phyloP scores from a whole-genome alignment of 176 grass and related monocot species.

The barley (Hordeum vulgare) region MorexV3_pseudomolecules_assembly NC_058519.1:607161857-607162356 shows the following conservation, averaged over 20 bases:
- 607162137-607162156: slow-evolving; percentile 49
- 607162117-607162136: slow-evolving; percentile 39
- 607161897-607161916: slow-evolving; percentile 65
- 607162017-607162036: not conserved
- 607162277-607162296: slow-evolving; percentile 49
- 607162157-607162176: slow-evolving; percentile 51
- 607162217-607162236: slow-evolving; percentile 37
- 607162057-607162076: not conserved
- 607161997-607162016: no score
- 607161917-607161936: slow-evolving; percentile 29
- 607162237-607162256: slow-evolving; percentile 61
- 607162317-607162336: not conserved
- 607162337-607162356: not conserved
- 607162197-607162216: slow-evolving; percentile 40
- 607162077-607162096: slow-evolving; percentile 34
- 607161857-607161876: not conserved
- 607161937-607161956: slow-evolving; percentile 19
- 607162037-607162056: slow-evolving; percentile 18
- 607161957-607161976: not conserved
- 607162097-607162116: slow-evolving; percentile 53
- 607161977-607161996: not conserved
- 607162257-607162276: slow-evolving; percentile 52
- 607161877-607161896: slow-evolving; percentile 71
- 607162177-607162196: slow-evolving; percentile 41
- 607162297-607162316: slow-evolving; percentile 23